phyloP scores from a whole-genome alignment of 2,329 filamentous ascomycete genomes.

The Colletotrichum sojae region DNA sequence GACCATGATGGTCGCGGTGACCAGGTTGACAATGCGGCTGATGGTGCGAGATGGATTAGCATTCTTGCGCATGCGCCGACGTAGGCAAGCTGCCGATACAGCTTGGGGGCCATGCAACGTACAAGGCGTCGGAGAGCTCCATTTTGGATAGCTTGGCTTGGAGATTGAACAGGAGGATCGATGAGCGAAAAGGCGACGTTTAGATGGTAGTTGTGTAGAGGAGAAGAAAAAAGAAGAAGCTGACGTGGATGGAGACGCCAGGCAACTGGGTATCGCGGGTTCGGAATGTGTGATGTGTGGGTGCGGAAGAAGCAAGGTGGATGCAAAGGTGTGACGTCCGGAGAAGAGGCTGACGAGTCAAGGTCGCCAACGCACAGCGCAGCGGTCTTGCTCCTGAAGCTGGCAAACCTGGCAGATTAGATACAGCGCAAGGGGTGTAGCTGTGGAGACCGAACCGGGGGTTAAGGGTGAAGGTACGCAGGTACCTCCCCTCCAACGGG shows the following conservation, averaged over 20 bases:
- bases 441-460: slow-evolving; percentile 23
- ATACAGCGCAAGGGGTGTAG: slow-evolving; percentile 31
- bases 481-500: slow-evolving; percentile 2
- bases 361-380: slow-evolving; percentile 4
- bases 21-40: slow-evolving; percentile 96
- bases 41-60: slow-evolving; percentile 41
- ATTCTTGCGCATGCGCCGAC: slow-evolving; percentile 13
- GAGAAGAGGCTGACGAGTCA: slow-evolving; percentile 39
- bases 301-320: slow-evolving; percentile 31
- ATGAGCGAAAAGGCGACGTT: not conserved
- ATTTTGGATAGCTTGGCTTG: slow-evolving; percentile 63
- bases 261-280: slow-evolving; percentile 36
- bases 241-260: slow-evolving; percentile 35
- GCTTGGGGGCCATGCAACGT: slow-evolving; percentile 57
- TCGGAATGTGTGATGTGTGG: slow-evolving; percentile 28
- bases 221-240: slow-evolving; percentile 26
- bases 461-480: slow-evolving; percentile 1
- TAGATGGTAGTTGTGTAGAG: slow-evolving; percentile 1
- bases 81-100: not conserved
- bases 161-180: slow-evolving; percentile 1
- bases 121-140: slow-evolving; percentile 96
- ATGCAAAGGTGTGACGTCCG: slow-evolving; percentile 40
- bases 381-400: slow-evolving; percentile 36
- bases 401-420: slow-evolving; percentile 38
- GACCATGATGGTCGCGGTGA: slow-evolving; percentile 87